Conservation (phyloP, 352 stramenopile genomes). For the Thraustotheca clavata region DNA sequence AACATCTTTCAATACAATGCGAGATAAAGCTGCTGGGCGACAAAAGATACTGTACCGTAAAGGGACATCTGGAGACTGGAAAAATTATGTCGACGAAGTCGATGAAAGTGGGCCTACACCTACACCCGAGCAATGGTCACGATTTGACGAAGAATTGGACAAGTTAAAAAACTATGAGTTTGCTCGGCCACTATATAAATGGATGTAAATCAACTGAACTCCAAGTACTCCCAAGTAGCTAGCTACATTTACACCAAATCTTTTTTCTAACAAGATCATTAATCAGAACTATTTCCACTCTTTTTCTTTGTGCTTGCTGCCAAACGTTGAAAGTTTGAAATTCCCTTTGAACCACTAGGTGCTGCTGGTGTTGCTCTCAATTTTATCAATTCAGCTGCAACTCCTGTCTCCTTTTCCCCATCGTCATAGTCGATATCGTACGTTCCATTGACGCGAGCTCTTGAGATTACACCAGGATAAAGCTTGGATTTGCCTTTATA, state of each 20-base stretch:
- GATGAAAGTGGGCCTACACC: background rate
- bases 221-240: too few relatives aligned
- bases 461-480: constrained; percentile 24
- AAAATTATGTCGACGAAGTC: background rate
- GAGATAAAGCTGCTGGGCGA: background rate
- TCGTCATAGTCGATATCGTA: constrained; percentile 47
- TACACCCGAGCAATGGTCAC: background rate
- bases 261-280: too few relatives aligned
- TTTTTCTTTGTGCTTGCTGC: constrained; percentile 13
- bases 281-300: constrained; percentile 20
- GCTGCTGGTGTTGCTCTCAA: background rate
- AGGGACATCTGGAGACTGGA: background rate
- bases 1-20: background rate
- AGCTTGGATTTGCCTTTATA: constrained; percentile 23
- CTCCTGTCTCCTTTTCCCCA: constrained; percentile 31
- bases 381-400: constrained; percentile 23
- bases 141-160: background rate
- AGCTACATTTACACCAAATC: too few relatives aligned
- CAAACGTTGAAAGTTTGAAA: constrained; percentile 11
- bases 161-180: background rate
- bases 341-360: background rate
- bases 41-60: background rate
- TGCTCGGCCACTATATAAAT: background rate
- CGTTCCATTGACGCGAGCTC: constrained; percentile 18
- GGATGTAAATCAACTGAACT: too few relatives aligned